Conservation (phyloP, 176 grass and related monocot genomes). For the Dactylis glomerata region DNA sequence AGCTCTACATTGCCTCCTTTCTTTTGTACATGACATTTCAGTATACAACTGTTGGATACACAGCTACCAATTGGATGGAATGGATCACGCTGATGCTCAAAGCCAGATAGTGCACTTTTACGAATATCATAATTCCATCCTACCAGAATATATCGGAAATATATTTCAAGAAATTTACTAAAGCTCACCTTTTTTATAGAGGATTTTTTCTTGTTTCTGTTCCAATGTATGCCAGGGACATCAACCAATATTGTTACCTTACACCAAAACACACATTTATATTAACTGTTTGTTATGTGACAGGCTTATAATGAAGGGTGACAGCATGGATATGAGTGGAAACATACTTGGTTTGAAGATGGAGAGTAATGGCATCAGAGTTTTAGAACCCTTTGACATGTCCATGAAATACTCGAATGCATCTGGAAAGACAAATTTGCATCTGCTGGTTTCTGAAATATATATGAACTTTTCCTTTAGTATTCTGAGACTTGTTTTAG, state of each 20-base stretch:
- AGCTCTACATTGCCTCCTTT: neutral
- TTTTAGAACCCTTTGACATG: slow-evolving; percentile 94
- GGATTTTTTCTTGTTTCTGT: neutral
- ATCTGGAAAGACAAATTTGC: slow-evolving; percentile 82
- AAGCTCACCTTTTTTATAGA: slow-evolving; percentile 17
- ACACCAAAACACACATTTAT: neutral
- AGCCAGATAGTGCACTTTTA: neutral
- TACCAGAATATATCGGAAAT: slow-evolving; percentile 3
- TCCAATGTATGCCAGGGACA: slow-evolving; percentile 5
- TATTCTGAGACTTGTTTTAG: slow-evolving; percentile 89
- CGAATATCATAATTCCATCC: slow-evolving; percentile 1
- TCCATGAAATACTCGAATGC: slow-evolving; percentile 70
- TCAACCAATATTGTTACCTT: neutral
- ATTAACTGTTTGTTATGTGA: slow-evolving; percentile 19
- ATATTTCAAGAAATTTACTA: neutral
- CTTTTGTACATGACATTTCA: slow-evolving; percentile 10
- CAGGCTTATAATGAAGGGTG: slow-evolving; percentile 88
- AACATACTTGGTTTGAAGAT: slow-evolving; percentile 81
- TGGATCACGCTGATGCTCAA: slow-evolving; percentile 18
- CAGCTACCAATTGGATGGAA: slow-evolving; percentile 4
- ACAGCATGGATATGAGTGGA: slow-evolving; percentile 76
- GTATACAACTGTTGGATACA: neutral
- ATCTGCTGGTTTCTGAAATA: slow-evolving; percentile 82
- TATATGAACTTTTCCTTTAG: slow-evolving; percentile 99
- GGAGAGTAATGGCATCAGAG: slow-evolving; percentile 95